Evolutionary conservation across 140 eudicot species (phyloP), one percentile per base, ranked within the genome.

Genomic region (Stevia rebaudiana): DNA sequence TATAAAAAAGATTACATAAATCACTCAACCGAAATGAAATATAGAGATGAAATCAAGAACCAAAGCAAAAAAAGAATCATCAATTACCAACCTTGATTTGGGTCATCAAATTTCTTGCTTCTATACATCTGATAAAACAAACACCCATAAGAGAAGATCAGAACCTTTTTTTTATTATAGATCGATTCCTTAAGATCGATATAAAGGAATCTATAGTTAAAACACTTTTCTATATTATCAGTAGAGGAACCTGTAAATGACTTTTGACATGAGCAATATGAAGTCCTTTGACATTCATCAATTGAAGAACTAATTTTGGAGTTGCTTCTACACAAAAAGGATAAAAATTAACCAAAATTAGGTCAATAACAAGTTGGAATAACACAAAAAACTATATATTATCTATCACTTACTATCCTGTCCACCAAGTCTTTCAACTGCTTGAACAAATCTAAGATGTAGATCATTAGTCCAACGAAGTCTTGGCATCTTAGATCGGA

Each of bases 211-310:
- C 41, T 35, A 10, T 24, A 36, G 47, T 39, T 42, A 44, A 19
- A 10, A 25, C 8, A 21, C 0, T 49, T 25, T 64, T 40, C 18
- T 52, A 21, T 11, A 36, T 67, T 63, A 49, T 30, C 36, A 35
- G 24, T 49, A 18, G 9, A 63, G 35, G 46, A 46, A 87, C 95
- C 95, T 87, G 95, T 73, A 87, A 82, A 79, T 87, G 95, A 57
- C 95, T 87, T 80, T 87, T 87, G 79, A 87, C 95, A 84, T 87
- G 92, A 64, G 95, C 95, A 3, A 87, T 87, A 28, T 84, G 81
- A 49, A 87, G 88, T 68, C 92, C 95, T 68, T 87, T 87, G 72
- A 87, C 60, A 68, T 84, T 77, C 95, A 87, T 87, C 74, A 87
- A 49, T 33, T 87, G 92, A 56, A 87, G 89, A 79, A 87, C 95